These are phyloP conservation scores for Dimargaris verticillata DNA, from an alignment of 192 early-diverging fungal species.

Conservation along the genomic window DNA sequence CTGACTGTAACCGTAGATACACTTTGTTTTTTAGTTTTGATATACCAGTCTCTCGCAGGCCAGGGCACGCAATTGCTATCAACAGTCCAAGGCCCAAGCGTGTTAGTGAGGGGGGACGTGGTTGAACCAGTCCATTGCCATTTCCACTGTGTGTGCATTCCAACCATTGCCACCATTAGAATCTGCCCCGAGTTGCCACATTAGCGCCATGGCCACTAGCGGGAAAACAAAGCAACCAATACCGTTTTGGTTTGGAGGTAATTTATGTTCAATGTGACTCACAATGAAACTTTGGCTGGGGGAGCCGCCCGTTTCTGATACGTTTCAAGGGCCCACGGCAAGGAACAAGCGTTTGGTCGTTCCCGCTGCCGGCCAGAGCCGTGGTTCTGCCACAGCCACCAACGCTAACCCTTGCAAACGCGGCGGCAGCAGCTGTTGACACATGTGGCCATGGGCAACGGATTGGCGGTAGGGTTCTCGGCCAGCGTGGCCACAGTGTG, in stretches of 20 bases:
- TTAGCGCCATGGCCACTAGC: no score
- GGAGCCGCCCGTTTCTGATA: background rate
- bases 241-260: conserved; percentile 37
- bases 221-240: conserved; percentile 10
- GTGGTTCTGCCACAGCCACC: background rate
- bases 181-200: no score
- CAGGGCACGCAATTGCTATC: no score
- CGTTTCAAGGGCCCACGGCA: background rate
- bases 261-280: conserved; percentile 2
- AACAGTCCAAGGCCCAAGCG: no score
- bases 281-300: background rate
- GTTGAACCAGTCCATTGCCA: no score
- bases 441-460: background rate
- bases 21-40: no score
- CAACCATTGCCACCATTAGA: no score
- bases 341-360: background rate
- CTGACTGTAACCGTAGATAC: no score
- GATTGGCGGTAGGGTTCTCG: conserved; percentile 13
- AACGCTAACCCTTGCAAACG: conserved; percentile 16
- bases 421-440: conserved; percentile 16
- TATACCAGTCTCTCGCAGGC: no score
- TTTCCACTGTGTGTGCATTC: no score
- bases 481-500: conserved; percentile 40
- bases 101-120: no score
- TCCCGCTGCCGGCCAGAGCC: background rate